Evolutionary conservation across 495 filamentous ascomycete genomes (phyloP).

Genomic region (Achaetomiella virescens): DNA sequence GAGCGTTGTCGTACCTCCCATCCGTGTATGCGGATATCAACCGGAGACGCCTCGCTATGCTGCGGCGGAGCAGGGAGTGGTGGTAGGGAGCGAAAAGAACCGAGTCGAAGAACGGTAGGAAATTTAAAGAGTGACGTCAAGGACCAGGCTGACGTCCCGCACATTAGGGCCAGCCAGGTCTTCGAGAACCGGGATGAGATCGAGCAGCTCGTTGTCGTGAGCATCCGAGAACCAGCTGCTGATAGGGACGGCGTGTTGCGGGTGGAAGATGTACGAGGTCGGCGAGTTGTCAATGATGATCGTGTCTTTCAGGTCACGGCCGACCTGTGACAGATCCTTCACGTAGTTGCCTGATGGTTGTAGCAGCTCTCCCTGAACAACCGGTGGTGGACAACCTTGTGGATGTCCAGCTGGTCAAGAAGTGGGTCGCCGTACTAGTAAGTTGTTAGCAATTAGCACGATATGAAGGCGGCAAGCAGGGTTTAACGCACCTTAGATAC

Average conservation of each 20-base stretch:
- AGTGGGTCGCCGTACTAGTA: slow-evolving; percentile 89
- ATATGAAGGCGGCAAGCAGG: too few relatives aligned
- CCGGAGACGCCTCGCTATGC: slow-evolving; percentile 48
- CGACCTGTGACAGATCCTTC: slow-evolving; percentile 96
- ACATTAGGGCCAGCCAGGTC: slow-evolving; percentile 85
- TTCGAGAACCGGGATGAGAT: slow-evolving; percentile 97
- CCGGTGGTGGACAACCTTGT: slow-evolving; percentile 91
- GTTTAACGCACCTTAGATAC: slow-evolving; percentile 78
- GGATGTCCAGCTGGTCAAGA: slow-evolving; percentile 94
- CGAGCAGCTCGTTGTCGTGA: slow-evolving; percentile 97
- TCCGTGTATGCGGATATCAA: background rate
- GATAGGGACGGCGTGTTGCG: slow-evolving; percentile 97
- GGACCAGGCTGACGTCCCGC: slow-evolving; percentile 91
- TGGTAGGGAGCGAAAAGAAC: slow-evolving; percentile 19
- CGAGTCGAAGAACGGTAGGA: slow-evolving; percentile 22
- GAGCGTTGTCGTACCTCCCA: too few relatives aligned
- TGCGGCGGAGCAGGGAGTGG: slow-evolving; percentile 14
- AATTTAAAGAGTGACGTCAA: slow-evolving; percentile 84
- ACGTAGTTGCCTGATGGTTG: slow-evolving; percentile 99
- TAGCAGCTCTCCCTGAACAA: slow-evolving; percentile 98
- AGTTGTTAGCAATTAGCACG: slow-evolving; percentile 9
- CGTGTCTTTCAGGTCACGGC: slow-evolving; percentile 90
- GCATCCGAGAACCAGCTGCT: slow-evolving; percentile 99
- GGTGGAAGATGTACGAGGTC: slow-evolving; percentile 99
- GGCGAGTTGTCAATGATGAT: slow-evolving; percentile 99